Conservation (phyloP, 2,329 filamentous ascomycete species). For the Hypoxylon sp. region DNA sequence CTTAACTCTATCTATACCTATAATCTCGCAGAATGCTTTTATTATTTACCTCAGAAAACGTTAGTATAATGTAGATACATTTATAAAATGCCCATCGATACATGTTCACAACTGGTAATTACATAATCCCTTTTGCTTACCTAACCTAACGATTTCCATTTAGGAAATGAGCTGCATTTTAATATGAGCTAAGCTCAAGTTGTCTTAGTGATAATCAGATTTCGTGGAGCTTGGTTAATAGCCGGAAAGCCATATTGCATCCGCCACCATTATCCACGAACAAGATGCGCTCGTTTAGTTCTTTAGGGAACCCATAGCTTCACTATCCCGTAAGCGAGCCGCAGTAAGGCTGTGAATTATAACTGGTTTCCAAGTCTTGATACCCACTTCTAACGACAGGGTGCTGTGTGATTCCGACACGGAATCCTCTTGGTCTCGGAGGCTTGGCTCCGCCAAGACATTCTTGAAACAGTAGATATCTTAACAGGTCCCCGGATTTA, state of each 20-base stretch:
- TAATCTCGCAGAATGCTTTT: not conserved
- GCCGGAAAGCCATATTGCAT: conserved; percentile 4
- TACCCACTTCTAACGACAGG: conserved; percentile 6
- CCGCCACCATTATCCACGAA: conserved; percentile 16
- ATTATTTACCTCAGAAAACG: not conserved
- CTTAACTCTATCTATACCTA: not conserved
- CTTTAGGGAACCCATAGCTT: not conserved
- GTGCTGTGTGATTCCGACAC: conserved; percentile 16
- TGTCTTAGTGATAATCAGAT: conserved; percentile 1
- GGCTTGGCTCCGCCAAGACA: conserved; percentile 38
- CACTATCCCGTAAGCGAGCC: conserved; percentile 9
- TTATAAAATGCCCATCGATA: not conserved
- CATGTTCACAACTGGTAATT: not conserved
- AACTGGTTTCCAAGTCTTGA: conserved; percentile 8
- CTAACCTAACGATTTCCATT: not conserved
- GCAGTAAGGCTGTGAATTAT: not conserved
- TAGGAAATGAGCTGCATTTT: conserved; percentile 6
- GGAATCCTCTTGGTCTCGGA: conserved; percentile 34
- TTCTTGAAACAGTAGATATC: conserved; percentile 18
- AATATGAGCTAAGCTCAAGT: conserved; percentile 9
- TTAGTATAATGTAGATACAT: no score
- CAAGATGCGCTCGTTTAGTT: conserved; percentile 2
- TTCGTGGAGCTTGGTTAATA: conserved; percentile 11
- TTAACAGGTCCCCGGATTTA: conserved; percentile 7
- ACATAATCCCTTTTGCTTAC: not conserved